Evolutionary conservation across 345 rosid genomes (phyloP).

Genomic region (Tarenaya hassleriana): DNA sequence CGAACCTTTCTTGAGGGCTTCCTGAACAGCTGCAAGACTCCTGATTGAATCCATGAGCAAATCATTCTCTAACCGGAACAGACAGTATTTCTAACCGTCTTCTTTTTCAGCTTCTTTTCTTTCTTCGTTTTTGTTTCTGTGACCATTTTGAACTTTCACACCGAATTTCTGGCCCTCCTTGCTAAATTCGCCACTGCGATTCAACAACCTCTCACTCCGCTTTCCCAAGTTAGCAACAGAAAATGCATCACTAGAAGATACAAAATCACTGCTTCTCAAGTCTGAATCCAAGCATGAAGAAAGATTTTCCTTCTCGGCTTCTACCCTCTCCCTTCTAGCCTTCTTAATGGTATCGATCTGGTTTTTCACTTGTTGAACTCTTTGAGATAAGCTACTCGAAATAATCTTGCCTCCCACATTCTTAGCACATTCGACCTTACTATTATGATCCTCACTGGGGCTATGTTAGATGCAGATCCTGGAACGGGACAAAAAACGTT

Average conservation of each 20-base stretch:
- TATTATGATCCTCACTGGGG: slow-evolving; percentile 55
- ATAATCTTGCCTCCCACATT: slow-evolving; percentile 41
- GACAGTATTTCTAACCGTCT: slow-evolving; percentile 35
- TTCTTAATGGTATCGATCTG: slow-evolving; percentile 54
- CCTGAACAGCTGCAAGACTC: no score
- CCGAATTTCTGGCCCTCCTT: slow-evolving; percentile 36
- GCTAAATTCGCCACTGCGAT: slow-evolving; percentile 46
- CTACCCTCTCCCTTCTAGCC: slow-evolving; percentile 68
- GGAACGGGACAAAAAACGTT: slow-evolving; percentile 41
- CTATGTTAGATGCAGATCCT: slow-evolving; percentile 43
- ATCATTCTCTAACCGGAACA: no score
- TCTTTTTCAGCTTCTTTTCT: slow-evolving; percentile 33
- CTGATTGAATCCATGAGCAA: no score
- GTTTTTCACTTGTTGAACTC: slow-evolving; percentile 43
- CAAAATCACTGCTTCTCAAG: slow-evolving; percentile 74
- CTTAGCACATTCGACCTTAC: slow-evolving; percentile 42
- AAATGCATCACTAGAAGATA: slow-evolving; percentile 51
- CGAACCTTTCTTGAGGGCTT: no score
- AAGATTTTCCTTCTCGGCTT: slow-evolving; percentile 63
- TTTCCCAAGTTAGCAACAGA: slow-evolving; percentile 47
- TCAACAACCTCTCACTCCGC: slow-evolving; percentile 35
- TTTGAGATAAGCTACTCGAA: slow-evolving; percentile 37
- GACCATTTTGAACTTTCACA: slow-evolving; percentile 40
- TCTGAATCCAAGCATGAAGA: slow-evolving; percentile 84
- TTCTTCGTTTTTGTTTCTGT: slow-evolving; percentile 34